Conservation (phyloP, 345 rosid species). For the Kernera saxatilis region DNA sequence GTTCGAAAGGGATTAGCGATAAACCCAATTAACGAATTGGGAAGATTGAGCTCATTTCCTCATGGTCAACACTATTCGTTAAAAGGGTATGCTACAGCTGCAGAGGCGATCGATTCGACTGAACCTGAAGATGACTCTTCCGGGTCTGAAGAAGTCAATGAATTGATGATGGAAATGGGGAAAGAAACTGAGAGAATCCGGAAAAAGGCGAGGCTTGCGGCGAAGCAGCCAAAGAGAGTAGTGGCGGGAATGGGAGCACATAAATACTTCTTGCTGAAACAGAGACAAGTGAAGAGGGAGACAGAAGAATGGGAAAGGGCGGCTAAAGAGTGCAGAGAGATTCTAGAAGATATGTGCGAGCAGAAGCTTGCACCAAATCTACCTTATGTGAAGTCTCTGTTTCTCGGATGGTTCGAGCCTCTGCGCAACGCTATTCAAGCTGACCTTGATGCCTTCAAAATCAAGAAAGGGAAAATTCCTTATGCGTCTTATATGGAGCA, state of each 20-base stretch:
- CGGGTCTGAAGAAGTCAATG: constrained; percentile 65
- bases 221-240: constrained; percentile 42
- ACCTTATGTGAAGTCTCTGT: constrained; percentile 78
- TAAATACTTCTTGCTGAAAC: constrained; percentile 48
- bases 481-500: constrained; percentile 48
- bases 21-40: constrained; percentile 22
- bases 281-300: constrained; percentile 76
- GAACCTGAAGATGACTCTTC: constrained; percentile 65
- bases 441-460: constrained; percentile 52
- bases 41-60: constrained; percentile 7
- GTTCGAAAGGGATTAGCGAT: constrained; percentile 11
- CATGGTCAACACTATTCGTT: neutral
- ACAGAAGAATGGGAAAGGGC: constrained; percentile 93
- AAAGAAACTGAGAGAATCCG: constrained; percentile 35
- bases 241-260: constrained; percentile 51
- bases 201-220: constrained; percentile 22
- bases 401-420: constrained; percentile 98
- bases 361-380: constrained; percentile 94
- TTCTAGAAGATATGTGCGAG: constrained; percentile 84
- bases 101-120: constrained; percentile 54
- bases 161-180: constrained; percentile 39
- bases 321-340: constrained; percentile 78
- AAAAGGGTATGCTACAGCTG: constrained; percentile 49
- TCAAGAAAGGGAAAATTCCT: constrained; percentile 33
- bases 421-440: constrained; percentile 67